Base-by-base conservation (phyloP, 1,284 basidiomycete genomes). In the Meira nashicola region DNA sequence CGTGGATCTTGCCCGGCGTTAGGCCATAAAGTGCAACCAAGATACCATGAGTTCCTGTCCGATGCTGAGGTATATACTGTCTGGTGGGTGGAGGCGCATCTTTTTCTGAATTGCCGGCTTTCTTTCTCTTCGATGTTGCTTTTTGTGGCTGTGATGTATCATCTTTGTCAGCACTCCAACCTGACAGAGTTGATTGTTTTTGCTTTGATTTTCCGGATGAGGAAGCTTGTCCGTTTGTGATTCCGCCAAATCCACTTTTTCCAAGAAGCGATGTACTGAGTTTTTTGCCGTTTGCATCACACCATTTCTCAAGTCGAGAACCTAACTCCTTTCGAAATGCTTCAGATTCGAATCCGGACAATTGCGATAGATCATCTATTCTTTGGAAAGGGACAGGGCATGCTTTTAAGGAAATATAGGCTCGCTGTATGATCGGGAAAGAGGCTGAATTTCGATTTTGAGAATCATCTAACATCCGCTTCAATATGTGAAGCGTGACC, bases 41-140 rank as follows among this genome's bases (percentile, higher is more conserved):
- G 3, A 78, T 67, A 5, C 74, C 76, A 57, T 74, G 73, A 15
- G 67, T 74, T 1, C 76, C 76, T 0, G 73, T 71, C 2, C 76
- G 71, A 21, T 59, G 64, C 39, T 67, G 68, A 9, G 76, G 76
- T 10, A 78, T 60, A 37, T 76, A 78, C 19, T 63, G 60, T 23
- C 17, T 46, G 44, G 44, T 17, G 14, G 44, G 44, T 10, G 44
- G 23, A 9, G 8, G 9, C 14, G 9, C 8, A 17, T 46, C 44
- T 21, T n/a, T 9, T 10, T 46, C 44, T 10, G 44, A 46, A 46
- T 46, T 46, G 9, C 14, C 8, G 44, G 8, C 14, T 8, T 10
- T 21, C 44, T 21, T 46, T 46, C 44, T 46, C 44, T 17, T 46
- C 9, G 14, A 10, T 40, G 39, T n/a, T 40, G 39, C 39, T n/a